Base-by-base conservation (phyloP, 768 basidiomycete genomes). In the Collybia sordida region DNA sequence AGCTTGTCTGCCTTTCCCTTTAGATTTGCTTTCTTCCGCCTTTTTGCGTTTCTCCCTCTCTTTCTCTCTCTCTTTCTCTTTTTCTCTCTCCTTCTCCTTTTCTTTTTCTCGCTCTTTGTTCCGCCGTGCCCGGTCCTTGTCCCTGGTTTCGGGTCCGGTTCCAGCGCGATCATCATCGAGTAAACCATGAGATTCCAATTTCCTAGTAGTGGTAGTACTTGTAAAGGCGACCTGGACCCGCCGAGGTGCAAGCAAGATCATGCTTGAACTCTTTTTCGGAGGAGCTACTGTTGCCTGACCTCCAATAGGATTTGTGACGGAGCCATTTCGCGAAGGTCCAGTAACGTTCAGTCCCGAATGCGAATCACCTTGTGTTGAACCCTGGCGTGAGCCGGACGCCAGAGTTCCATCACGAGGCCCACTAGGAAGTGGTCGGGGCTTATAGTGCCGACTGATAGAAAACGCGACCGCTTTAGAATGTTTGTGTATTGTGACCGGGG, bases 381-480 rank as follows among this genome's bases (percentile, higher is more conserved):
- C 50, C 18, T 40, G 38, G n/a, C 28, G 12, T 18, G 42, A 24
- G 19, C 42, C 34, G 23, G 36, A 37, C 42, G 19, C 39, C 22
- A 34, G 21, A 27, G 42, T 27, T 5, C n/a, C 36, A 14, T 40
- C 39, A 19, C 39, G 18, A 11, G 39, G 18, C 7, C 3, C 39
- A n/a, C 14, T 40, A 14, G 14, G 22, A 19, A 18, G 18, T 36
- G 51, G 47, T 17, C 67, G 65, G 46, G 69, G 61, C 25, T 62
- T 65, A 47, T 86, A 82, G 48, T 81, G 79, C 21, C 90, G 81
- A 64, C 86, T 85, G 42, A 93, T 80, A 0, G 90, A 90, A 66
- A 90, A 91, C 0, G 88, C 90, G 24, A 80, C 69, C 3, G 86
- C 86, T 47, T 86, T 82, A 1, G 90, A 89, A 61, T 93, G 90